Conservation (phyloP, 208 protist genomes). For the Leishmania tarentolae region DNA sequence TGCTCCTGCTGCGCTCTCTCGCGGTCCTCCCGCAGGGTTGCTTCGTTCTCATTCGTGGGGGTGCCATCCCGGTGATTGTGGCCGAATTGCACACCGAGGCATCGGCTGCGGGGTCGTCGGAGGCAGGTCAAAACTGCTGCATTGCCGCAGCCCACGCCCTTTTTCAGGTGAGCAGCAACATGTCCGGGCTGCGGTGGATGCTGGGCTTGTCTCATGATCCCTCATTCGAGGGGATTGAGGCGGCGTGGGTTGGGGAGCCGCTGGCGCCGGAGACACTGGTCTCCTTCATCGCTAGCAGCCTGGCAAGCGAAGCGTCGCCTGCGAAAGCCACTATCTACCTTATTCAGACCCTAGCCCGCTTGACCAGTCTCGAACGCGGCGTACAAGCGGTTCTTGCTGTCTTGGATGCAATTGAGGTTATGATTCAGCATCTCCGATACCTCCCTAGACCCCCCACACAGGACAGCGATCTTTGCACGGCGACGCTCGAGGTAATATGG, state of each 20-base stretch:
- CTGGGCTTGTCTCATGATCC: slow-evolving; percentile 41
- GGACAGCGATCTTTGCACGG: slow-evolving; percentile 14
- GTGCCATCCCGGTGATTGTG: slow-evolving; percentile 51
- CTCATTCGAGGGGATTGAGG: slow-evolving; percentile 15
- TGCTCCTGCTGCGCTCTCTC: slow-evolving; percentile 75
- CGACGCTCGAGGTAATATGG: slow-evolving; percentile 52
- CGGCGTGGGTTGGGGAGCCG: slow-evolving; percentile 6
- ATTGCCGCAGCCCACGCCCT: slow-evolving; percentile 51
- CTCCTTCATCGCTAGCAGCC: slow-evolving; percentile 16
- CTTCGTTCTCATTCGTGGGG: slow-evolving; percentile 54
- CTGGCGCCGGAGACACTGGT: slow-evolving; percentile 17
- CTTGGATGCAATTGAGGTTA: not conserved
- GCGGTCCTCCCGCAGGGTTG: slow-evolving; percentile 79
- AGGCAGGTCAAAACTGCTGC: slow-evolving; percentile 30
- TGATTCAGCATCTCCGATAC: slow-evolving; percentile 10
- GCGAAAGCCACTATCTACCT: slow-evolving; percentile 12
- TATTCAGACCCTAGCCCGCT: slow-evolving; percentile 24
- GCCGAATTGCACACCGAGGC: slow-evolving; percentile 17
- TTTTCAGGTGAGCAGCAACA: slow-evolving; percentile 57
- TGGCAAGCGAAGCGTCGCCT: slow-evolving; percentile 9
- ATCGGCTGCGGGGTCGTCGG: slow-evolving; percentile 16
- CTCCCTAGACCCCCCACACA: not conserved
- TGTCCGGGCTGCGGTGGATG: slow-evolving; percentile 75
- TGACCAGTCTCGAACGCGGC: slow-evolving; percentile 28
- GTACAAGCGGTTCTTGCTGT: slow-evolving; percentile 21